Evolutionary conservation across 495 filamentous ascomycete genomes (phyloP).

Genomic region (Darksidea phi): DNA sequence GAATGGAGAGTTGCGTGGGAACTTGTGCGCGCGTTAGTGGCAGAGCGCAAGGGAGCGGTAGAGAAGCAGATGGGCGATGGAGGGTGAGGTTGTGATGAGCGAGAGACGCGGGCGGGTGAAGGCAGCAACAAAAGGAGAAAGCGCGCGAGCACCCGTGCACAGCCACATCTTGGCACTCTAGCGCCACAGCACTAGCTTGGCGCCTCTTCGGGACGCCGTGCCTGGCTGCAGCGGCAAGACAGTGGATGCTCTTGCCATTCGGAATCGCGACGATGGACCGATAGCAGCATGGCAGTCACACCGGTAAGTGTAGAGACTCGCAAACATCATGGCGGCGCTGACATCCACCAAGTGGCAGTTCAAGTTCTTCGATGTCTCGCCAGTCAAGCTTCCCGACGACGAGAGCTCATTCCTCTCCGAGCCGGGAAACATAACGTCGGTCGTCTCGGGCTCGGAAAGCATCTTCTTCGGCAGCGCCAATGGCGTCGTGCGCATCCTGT

Average conservation of each 20-base stretch:
- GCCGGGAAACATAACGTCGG: constrained; percentile 59
- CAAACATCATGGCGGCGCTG: not conserved
- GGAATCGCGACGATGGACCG: not conserved
- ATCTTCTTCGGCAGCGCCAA: constrained; percentile 84
- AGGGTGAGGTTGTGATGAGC: not conserved
- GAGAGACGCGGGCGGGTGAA: not conserved
- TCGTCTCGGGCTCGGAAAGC: constrained; percentile 85
- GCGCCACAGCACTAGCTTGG: not conserved
- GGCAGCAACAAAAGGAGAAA: constrained; percentile 2
- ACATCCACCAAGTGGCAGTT: constrained; percentile 76
- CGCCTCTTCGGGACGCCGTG: not conserved
- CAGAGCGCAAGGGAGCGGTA: too few species aligned
- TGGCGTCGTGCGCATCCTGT: constrained; percentile 82
- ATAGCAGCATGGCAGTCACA: constrained; percentile 39
- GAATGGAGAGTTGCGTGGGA: too few species aligned
- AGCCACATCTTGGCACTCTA: not conserved
- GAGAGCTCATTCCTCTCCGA: constrained; percentile 60
- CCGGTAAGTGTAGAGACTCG: constrained; percentile 33
- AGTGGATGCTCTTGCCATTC: constrained; percentile 13
- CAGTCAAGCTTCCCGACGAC: constrained; percentile 76
- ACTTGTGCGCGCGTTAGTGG: too few species aligned
- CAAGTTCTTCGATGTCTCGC: constrained; percentile 95
- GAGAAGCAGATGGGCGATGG: not conserved
- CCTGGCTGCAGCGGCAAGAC: not conserved
- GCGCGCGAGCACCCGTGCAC: not conserved